Base-by-base conservation (phyloP, 352 stramenopile species). In the Phytophthora multivora region DNA sequence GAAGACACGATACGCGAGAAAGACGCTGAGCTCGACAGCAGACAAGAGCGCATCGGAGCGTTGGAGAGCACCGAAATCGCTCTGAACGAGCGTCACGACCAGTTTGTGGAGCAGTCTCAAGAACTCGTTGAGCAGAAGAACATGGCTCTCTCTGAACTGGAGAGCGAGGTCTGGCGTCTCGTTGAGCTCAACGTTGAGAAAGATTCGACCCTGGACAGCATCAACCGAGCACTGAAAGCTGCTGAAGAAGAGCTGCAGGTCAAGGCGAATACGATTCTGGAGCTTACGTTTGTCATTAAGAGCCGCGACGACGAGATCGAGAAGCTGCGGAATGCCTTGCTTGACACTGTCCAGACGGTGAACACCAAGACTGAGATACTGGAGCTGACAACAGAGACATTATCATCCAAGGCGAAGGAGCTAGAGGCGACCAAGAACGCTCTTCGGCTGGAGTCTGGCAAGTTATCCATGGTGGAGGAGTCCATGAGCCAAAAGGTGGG, bases 251-350 rank as follows among this genome's bases (percentile, higher is more conserved):
- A 83, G 3, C 62, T 71, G 7, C 69, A 81, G 25, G 58, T 74
- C 18, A 89, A 91, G 50, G 75, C 70, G 4, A 84, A 73, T 23
- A 89, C 76, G 15, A 83, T 91, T 25, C 49, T 90, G 18, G 79
- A 89, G 63, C 69, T 91, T n/a, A 88, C 78, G n/a, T 88, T 88
- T 55, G 77, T 90, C 28, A 75, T 91, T 53, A 83, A 90, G 53
- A 89, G 80, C 46, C 80, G 80, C 1, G 83, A 91, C 33, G 80
- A 88, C 13, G 83, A 91, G 58, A 71, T 90, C 52, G 74, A 88
- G 23, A 83, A 80, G 45, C 59, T 90, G 15, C 71, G 73, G 19
- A 63, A 63, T 9, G 62, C 76, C 12, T 48, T 90, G 28, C 51
- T 91, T 18, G 75, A 89, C 49, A 77, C 76, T 8, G 72, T 87